Conservation (phyloP, 2,329 filamentous ascomycete species). For the Arachnomyces sp. region DNA sequence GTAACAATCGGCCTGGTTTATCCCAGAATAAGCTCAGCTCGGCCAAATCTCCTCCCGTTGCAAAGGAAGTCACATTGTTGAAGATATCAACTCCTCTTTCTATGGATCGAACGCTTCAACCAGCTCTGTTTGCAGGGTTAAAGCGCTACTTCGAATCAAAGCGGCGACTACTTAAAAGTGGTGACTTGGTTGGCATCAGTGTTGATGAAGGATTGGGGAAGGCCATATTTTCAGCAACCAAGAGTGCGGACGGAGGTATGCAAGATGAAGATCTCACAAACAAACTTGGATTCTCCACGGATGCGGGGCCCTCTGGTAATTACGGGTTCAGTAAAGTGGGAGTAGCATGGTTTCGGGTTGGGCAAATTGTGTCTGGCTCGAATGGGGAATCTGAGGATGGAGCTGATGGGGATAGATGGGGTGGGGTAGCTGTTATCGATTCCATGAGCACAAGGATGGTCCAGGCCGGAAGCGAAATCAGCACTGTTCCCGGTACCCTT, state of each 20-base stretch:
- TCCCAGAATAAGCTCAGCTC: slow-evolving; percentile 40
- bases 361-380: slow-evolving; percentile 52
- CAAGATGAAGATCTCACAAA: slow-evolving; percentile 58
- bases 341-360: slow-evolving; percentile 90
- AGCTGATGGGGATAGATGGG: slow-evolving; percentile 66
- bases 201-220: slow-evolving; percentile 79
- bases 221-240: slow-evolving; percentile 63
- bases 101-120: slow-evolving; percentile 75
- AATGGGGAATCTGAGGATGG: slow-evolving; percentile 50
- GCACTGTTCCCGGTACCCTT: slow-evolving; percentile 66
- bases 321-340: slow-evolving; percentile 40
- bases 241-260: slow-evolving; percentile 47
- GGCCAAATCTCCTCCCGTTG: slow-evolving; percentile 47
- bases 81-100: slow-evolving; percentile 85
- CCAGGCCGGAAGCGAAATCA: slow-evolving; percentile 79
- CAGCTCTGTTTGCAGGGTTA: slow-evolving; percentile 73
- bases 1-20: slow-evolving; percentile 52
- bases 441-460: slow-evolving; percentile 80
- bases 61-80: slow-evolving; percentile 74
- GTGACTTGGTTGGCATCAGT: slow-evolving; percentile 80
- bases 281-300: slow-evolving; percentile 9
- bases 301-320: slow-evolving; percentile 4
- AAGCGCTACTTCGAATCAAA: slow-evolving; percentile 83
- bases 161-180: slow-evolving; percentile 71
- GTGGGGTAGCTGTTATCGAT: slow-evolving; percentile 77